Conservation (phyloP, 352 stramenopile species). For the Globisporangium alternatum region DNA sequence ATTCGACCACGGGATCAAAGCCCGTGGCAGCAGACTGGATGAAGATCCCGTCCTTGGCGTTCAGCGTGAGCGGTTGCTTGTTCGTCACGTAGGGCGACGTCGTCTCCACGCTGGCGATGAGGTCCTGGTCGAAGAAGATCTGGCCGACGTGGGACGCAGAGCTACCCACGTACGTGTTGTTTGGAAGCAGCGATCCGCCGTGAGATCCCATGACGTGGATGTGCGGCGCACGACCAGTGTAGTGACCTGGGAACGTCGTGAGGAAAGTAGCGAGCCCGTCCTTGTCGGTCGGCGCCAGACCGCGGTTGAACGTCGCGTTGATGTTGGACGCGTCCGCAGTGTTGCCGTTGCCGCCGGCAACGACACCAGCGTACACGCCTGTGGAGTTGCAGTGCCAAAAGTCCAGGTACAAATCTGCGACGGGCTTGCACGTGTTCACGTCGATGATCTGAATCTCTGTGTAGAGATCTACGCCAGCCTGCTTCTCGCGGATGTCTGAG, state of each 20-base stretch:
- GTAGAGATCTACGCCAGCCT: conserved; percentile 10
- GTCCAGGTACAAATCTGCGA: conserved; percentile 14
- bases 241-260: conserved; percentile 19
- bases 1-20: conserved; percentile 17
- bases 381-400: conserved; percentile 22
- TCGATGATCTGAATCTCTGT: conserved; percentile 19
- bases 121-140: conserved; percentile 17
- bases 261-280: conserved; percentile 11
- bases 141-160: conserved; percentile 14
- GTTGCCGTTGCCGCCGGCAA: conserved; percentile 13
- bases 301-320: conserved; percentile 16
- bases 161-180: conserved; percentile 19
- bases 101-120: background rate
- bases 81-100: conserved; percentile 7
- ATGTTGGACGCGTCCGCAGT: conserved; percentile 2
- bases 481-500: conserved; percentile 15
- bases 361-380: conserved; percentile 15
- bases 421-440: conserved; percentile 16
- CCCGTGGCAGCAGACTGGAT: conserved; percentile 10
- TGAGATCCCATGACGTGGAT: conserved; percentile 18
- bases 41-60: conserved; percentile 15
- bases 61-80: conserved; percentile 15
- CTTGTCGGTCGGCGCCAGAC: conserved; percentile 2
- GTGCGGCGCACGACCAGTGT: conserved; percentile 13
- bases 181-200: conserved; percentile 6